Percentiles rank a stretch among this genome's conserved stretches.
Evolutionary conservation across 371 early-diverging fungal genomes (phyloP).

Genomic region (Mortierella sp.): DNA sequence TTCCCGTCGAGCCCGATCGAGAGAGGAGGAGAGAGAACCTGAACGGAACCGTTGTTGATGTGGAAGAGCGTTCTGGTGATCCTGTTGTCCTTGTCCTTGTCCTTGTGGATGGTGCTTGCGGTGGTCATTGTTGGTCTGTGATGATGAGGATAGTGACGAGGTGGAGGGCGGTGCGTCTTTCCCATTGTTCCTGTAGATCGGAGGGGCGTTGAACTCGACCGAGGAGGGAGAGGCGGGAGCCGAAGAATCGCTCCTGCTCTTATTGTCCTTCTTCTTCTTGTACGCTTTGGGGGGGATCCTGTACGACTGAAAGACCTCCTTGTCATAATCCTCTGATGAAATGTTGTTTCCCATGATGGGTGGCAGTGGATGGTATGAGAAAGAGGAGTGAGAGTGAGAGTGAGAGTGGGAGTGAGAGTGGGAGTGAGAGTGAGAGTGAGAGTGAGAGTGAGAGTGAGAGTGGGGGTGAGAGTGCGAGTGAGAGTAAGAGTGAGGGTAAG

Average conservation of each 20-base stretch:
- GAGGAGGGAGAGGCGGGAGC: constrained; percentile 25
- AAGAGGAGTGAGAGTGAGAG: background rate
- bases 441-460: too few species aligned
- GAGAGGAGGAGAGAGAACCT: constrained; percentile 34
- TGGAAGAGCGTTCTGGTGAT: background rate
- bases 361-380: background rate
- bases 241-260: constrained; percentile 11
- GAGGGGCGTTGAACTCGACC: constrained; percentile 8
- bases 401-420: background rate
- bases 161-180: background rate
- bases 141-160: background rate
- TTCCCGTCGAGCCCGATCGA: constrained; percentile 12
- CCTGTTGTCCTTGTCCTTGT: constrained; percentile 5
- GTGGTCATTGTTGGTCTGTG: background rate
- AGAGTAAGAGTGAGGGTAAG: too few species aligned
- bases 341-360: constrained; percentile 39
- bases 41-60: constrained; percentile 20
- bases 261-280: constrained; percentile 34
- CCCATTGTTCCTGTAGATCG: background rate
- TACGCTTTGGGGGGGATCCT: constrained; percentile 51
- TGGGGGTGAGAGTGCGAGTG: too few species aligned
- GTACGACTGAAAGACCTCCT: constrained; percentile 53
- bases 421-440: background rate
- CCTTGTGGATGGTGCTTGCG: too few species aligned
- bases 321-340: constrained; percentile 42